Evolutionary conservation across 2,329 filamentous ascomycete species (phyloP).

Genomic region (Coniochaeta sp.): DNA sequence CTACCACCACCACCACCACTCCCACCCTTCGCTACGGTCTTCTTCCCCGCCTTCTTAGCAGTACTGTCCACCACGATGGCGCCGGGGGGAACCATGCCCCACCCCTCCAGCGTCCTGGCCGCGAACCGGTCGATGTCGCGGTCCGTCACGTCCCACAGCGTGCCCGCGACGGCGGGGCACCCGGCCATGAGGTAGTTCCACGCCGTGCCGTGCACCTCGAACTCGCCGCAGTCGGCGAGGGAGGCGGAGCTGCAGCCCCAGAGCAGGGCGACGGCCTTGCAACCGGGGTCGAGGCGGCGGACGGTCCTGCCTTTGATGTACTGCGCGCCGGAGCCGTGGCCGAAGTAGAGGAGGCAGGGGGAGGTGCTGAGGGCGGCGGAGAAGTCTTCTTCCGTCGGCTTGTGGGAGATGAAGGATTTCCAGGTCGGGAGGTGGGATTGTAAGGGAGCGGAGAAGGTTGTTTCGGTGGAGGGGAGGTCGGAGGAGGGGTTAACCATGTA

Average conservation of each 20-base stretch:
- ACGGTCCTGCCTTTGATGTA: conserved; percentile 85
- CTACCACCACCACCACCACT: conserved; percentile 13
- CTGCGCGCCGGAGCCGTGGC: conserved; percentile 89
- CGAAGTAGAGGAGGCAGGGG: conserved; percentile 85
- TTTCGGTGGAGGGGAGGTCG: conserved; percentile 75
- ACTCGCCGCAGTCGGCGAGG: conserved; percentile 73
- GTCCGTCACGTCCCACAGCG: conserved; percentile 96
- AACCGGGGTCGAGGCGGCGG: conserved; percentile 62
- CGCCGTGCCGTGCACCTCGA: conserved; percentile 85
- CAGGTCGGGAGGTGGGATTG: conserved; percentile 58
- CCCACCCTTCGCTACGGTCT: conserved; percentile 20
- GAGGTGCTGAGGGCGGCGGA: conserved; percentile 56
- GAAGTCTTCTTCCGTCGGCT: conserved; percentile 74
- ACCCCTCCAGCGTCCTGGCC: conserved; percentile 69
- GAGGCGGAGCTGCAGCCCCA: conserved; percentile 92
- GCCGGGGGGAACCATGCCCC: conserved; percentile 63
- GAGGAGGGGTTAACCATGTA: conserved; percentile 87
- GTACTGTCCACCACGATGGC: conserved; percentile 32
- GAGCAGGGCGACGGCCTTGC: conserved; percentile 71
- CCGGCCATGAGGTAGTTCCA: conserved; percentile 89
- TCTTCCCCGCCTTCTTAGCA: conserved; percentile 16
- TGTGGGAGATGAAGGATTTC: conserved; percentile 60
- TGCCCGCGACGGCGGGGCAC: conserved; percentile 79
- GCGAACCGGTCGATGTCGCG: conserved; percentile 95
- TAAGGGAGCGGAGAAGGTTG: conserved; percentile 63